Base-by-base conservation (phyloP, 495 filamentous ascomycete genomes). In the Aspergillus campestris region DNA sequence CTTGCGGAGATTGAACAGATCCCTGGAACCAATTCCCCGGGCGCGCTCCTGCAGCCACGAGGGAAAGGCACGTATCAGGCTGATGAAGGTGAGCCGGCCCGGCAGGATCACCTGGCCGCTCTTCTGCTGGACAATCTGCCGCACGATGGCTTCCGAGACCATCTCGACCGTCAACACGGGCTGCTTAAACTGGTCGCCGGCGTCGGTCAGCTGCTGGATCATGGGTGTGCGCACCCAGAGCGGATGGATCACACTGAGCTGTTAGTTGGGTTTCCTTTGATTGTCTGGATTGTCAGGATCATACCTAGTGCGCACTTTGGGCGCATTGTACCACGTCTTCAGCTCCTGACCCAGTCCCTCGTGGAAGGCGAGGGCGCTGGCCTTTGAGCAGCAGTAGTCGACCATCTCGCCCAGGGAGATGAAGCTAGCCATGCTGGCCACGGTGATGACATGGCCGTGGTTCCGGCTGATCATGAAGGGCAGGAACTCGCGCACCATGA, bases 381-480 rank as follows among this genome's bases (percentile, higher is more conserved):
- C 76, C 61, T 83, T 83, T 39, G 74, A 71, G 47, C 64, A 65
- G 47, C 67, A 67, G 54, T 83, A 83, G 42, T 79, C 72, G 3
- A 67, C 67, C 49, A 75, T 69, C 28, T 70, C 65, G 3, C 73
- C 69, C 11, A 72, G 47, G 0, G 63, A 65, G 2, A 76, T 50
- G 47, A 79, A 81, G 14, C 65, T 71, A 38, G 76, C 72, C 61
- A 82, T 66, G 34, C 71, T 77, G 3, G 79, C 77, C 8, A 76
- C 56, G 0, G 70, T 73, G 29, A 83, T 59, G 28, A 83, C 58
- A 55, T 83, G 80, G 5, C 80, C 79, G 49, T 83, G 79, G 50
- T 80, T 78, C 29, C 59, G 63, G 29, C 61, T 52, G 37, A 83
- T 60, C 80, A 83, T 83, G 40, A 59, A 69, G 0, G 80, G 79